These are phyloP conservation scores for Talaromyces sp. DNA, from an alignment of 2,329 filamentous ascomycete species.

Conservation along the genomic window DNA sequence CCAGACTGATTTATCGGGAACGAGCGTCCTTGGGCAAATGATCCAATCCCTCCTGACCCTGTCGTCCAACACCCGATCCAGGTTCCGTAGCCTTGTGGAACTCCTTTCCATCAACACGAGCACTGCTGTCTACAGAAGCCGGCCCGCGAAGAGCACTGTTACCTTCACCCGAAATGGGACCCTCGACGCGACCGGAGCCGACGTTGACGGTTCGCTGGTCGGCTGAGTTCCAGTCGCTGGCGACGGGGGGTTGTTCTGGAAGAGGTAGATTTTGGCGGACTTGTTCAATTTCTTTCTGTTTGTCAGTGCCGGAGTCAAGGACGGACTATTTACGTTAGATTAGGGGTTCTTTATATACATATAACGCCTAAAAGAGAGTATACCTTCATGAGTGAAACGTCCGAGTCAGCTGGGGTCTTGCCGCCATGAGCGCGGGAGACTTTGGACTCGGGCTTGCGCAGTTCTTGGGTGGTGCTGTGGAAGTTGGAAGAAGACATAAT, in stretches of 20 bases:
- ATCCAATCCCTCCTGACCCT: slow-evolving; percentile 57
- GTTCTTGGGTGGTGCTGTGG: slow-evolving; percentile 49
- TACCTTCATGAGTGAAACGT: slow-evolving; percentile 49
- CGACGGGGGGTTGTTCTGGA: slow-evolving; percentile 70
- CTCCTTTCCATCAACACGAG: slow-evolving; percentile 47
- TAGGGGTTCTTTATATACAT: background rate
- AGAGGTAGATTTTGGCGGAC: slow-evolving; percentile 71
- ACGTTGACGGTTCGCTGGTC: slow-evolving; percentile 68
- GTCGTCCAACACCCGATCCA: slow-evolving; percentile 53
- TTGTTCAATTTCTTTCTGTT: slow-evolving; percentile 64
- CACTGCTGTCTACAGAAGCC: slow-evolving; percentile 56
- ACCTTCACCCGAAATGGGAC: slow-evolving; percentile 49
- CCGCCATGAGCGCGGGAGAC: slow-evolving; percentile 41
- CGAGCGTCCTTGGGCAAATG: slow-evolving; percentile 60
- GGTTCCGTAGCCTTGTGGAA: slow-evolving; percentile 54
- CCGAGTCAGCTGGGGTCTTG: slow-evolving; percentile 43
- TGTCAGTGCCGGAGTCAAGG: slow-evolving; percentile 46
- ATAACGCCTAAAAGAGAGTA: background rate
- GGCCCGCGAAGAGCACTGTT: slow-evolving; percentile 57
- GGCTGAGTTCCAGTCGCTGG: slow-evolving; percentile 74
- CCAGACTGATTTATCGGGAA: slow-evolving; percentile 44
- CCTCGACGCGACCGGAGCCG: slow-evolving; percentile 58
- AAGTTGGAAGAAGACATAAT: slow-evolving; percentile 39
- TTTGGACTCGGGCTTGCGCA: slow-evolving; percentile 48
- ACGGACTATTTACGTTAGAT: slow-evolving; percentile 31